These are phyloP conservation scores for Blepharisma stoltei DNA, from an alignment of 73 alveolate species.

Conservation along the genomic window DNA sequence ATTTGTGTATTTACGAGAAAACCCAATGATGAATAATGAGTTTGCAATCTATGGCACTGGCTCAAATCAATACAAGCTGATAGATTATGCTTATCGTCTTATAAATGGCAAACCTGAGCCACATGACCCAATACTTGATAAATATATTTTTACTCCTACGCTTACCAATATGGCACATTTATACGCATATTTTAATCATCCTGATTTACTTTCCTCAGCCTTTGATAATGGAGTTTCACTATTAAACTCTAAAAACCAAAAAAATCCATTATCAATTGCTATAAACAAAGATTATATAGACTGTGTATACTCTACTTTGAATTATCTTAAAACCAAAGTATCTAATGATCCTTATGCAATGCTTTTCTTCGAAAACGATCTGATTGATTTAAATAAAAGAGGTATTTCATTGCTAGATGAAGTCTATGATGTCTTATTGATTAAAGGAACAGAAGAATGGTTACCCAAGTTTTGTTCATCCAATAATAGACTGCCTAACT, in stretches of 20 bases:
- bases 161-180: constrained; percentile 2
- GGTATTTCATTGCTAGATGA: constrained; percentile 16
- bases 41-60: too few relatives aligned
- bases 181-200: constrained; percentile 14
- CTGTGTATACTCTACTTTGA: background rate
- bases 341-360: background rate
- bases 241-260: background rate
- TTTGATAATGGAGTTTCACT: background rate
- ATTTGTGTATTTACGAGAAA: too few relatives aligned
- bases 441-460: background rate
- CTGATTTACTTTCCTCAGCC: constrained; percentile 2
- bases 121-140: constrained; percentile 2
- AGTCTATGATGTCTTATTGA: background rate
- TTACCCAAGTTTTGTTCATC: background rate
- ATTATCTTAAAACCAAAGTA: background rate
- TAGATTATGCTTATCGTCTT: too few relatives aligned
- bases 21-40: too few relatives aligned
- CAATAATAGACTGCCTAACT: background rate
- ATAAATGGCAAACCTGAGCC: too few relatives aligned
- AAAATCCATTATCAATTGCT: constrained; percentile 19
- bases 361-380: background rate
- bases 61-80: too few relatives aligned
- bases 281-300: background rate
- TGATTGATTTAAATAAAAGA: background rate
- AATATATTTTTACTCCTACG: background rate